Conservation (phyloP, 805 yeast species). For the Ogataea polymorpha region DNA sequence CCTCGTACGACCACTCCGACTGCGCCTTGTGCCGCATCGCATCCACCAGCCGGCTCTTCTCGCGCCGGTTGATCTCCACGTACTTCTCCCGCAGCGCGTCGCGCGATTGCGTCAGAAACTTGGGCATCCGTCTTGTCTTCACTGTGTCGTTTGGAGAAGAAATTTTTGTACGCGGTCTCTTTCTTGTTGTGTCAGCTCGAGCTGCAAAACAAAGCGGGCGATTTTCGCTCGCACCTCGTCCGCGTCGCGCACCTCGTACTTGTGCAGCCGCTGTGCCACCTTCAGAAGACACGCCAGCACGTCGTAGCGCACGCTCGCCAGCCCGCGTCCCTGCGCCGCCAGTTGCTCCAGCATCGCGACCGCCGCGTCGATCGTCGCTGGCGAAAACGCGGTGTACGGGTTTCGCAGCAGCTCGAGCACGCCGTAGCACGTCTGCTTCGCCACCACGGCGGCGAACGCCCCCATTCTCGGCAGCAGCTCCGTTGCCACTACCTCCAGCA, state of each 20-base stretch:
- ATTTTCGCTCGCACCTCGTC: not conserved
- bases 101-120: conserved; percentile 21
- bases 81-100: conserved; percentile 22
- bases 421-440: conserved; percentile 20
- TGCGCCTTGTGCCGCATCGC: conserved; percentile 15
- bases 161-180: not conserved
- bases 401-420: conserved; percentile 25
- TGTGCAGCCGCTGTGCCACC: conserved; percentile 12
- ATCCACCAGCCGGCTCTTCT: conserved; percentile 18
- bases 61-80: conserved; percentile 10
- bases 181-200: conserved; percentile 6
- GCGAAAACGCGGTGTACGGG: conserved; percentile 23
- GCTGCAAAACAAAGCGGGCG: not conserved
- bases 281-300: conserved; percentile 23
- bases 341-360: conserved; percentile 1
- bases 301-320: conserved; percentile 18
- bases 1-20: conserved; percentile 19
- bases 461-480: conserved; percentile 17
- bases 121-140: conserved; percentile 15
- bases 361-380: conserved; percentile 8
- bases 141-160: conserved; percentile 1
- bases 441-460: conserved; percentile 18
- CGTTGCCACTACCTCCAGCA: conserved; percentile 14
- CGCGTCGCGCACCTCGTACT: not conserved
- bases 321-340: not conserved